phyloP scores from a whole-genome alignment of 2,329 filamentous ascomycete genomes.

The Chaetomium sp. region DNA sequence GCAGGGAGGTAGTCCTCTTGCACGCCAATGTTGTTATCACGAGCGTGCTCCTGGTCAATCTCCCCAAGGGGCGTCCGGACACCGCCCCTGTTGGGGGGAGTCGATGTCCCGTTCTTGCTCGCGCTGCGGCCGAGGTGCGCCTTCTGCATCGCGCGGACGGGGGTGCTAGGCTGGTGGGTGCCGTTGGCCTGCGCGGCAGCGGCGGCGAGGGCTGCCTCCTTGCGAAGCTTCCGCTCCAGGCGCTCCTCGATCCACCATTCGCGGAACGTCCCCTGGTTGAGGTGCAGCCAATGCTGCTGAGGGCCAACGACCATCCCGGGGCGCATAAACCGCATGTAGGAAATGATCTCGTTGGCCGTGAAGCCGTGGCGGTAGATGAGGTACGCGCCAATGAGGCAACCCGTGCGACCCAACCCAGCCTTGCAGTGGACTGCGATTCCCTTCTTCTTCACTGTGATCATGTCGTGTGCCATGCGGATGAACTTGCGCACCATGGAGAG shows the following conservation, averaged over 20 bases:
- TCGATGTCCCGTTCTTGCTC: constrained; percentile 65
- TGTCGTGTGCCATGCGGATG: constrained; percentile 91
- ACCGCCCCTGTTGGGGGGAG: constrained; percentile 74
- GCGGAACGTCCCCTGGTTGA: constrained; percentile 96
- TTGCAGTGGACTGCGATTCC: constrained; percentile 98
- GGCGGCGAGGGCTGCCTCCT: constrained; percentile 54
- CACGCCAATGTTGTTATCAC: constrained; percentile 59
- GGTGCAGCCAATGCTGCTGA: constrained; percentile 97
- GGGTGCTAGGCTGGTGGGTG: constrained; percentile 55
- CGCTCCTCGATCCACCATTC: constrained; percentile 97
- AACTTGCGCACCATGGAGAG: constrained; percentile 90
- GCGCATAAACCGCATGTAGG: constrained; percentile 98
- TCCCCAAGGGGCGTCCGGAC: constrained; percentile 88
- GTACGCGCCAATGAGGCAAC: constrained; percentile 95
- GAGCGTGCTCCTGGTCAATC: constrained; percentile 73
- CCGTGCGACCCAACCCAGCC: constrained; percentile 90
- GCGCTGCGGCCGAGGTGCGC: constrained; percentile 59
- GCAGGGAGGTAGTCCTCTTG: constrained; percentile 91
- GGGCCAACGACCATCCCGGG: constrained; percentile 98
- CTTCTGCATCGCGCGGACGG: constrained; percentile 63
- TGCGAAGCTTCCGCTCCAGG: constrained; percentile 67
- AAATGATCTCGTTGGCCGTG: constrained; percentile 95
- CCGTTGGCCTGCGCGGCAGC: constrained; percentile 45
- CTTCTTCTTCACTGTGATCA: constrained; percentile 87
- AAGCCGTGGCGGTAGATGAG: constrained; percentile 97